Base-by-base conservation (phyloP, 2,329 filamentous ascomycete genomes). In the Fusarium sp. region DNA sequence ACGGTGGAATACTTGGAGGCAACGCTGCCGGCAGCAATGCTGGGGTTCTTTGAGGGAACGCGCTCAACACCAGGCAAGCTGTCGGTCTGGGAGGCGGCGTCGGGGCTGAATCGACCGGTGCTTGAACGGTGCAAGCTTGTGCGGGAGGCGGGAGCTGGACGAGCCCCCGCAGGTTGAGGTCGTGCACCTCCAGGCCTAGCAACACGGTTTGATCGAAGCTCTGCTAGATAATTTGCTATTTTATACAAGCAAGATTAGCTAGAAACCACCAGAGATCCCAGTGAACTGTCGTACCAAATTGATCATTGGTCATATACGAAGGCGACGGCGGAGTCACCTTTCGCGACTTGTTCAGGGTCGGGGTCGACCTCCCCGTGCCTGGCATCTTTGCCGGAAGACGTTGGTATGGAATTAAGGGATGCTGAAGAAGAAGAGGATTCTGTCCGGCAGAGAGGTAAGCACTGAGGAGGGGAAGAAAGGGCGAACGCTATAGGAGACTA, bases 121-220 rank as follows among this genome's bases (percentile, higher is more conserved):
- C 75, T 80, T 56, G 73, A 68, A 56, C 79, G 81, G 76, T 73
- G 61, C 33, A 75, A 58, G 60, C 73, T 81, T 64, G 73, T 73
- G 30, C 73, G 73, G 38, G 63, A 71, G 43, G 66, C 75, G 20
- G 79, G 83, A 77, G 74, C 77, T 76, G 74, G 77, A 62, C 80
- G 81, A 75, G 65, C 83, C 74, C 68, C 78, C 38, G 83, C 79
- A 25, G 89, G 88, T 64, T 87, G 88, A 69, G 93, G 93, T 73
- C 93, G 88, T 59, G 93, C 92, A 71, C 93, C 93, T 66, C 90
- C 92, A 10, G 93, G 93, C 65, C 93, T 89, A 38, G 88, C 86
- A 65, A 90, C 86, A 61, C 92, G 90, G 82, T 89, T 93, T 75
- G 88, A 90, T 75, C 94, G 91, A 38, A 96, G 88, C 75, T 92